Conservation (phyloP, 1,284 basidiomycete species). For the Trametes sp. region DNA sequence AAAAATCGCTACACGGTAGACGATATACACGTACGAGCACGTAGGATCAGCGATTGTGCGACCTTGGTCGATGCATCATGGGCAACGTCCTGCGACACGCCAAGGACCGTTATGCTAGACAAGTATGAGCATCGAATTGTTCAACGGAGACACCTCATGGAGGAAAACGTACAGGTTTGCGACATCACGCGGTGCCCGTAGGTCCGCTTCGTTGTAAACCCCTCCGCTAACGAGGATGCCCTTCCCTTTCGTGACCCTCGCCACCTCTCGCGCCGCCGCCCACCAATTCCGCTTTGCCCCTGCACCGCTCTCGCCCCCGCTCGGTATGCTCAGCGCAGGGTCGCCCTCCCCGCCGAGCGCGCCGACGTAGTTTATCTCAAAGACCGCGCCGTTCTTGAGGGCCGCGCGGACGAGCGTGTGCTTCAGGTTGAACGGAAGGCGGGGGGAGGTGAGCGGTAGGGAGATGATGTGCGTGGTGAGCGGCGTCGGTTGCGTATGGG, state of each 20-base stretch:
- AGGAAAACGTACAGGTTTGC: conserved; percentile 68
- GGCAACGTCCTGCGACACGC: conserved; percentile 69
- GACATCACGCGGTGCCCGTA: conserved; percentile 74
- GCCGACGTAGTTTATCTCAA: conserved; percentile 83
- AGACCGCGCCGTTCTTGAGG: conserved; percentile 83
- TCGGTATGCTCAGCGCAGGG: conserved; percentile 49
- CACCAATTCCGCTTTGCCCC: conserved; percentile 82
- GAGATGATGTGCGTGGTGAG: conserved; percentile 85
- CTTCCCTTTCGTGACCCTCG: conserved; percentile 80
- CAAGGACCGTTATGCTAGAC: conserved; percentile 64
- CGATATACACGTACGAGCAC: conserved; percentile 66
- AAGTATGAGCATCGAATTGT: conserved; percentile 2
- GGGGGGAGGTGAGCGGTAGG: conserved; percentile 80
- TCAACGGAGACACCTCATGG: not conserved
- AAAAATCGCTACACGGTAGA: too few relatives aligned
- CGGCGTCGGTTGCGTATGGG: conserved; percentile 80
- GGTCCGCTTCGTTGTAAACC: conserved; percentile 59
- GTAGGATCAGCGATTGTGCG: conserved; percentile 71
- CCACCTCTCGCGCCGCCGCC: conserved; percentile 76
- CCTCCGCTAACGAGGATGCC: conserved; percentile 75
- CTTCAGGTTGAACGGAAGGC: conserved; percentile 83
- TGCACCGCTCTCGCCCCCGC: conserved; percentile 59
- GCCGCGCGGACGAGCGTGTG: conserved; percentile 85
- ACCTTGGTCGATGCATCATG: conserved; percentile 66
- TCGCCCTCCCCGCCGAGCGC: conserved; percentile 70